A percentile compares a stretch with the other conserved stretches of the same genome.
phyloP scores from a whole-genome alignment of 345 rosid species.

The Viola odorata region DNA sequence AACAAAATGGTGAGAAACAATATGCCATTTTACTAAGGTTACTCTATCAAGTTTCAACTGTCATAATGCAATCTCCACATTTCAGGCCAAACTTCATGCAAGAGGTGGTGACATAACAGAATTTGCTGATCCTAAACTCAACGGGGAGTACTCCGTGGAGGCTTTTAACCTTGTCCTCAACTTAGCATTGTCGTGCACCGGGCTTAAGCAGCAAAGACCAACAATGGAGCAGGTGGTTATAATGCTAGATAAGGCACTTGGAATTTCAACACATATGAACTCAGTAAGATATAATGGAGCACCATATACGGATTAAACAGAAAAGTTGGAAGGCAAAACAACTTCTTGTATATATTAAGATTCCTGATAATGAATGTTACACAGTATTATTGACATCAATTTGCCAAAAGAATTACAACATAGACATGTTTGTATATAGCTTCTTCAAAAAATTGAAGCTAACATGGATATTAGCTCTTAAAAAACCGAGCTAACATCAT shows the following conservation, averaged over 20 bases:
- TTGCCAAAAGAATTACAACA: constrained; percentile 17
- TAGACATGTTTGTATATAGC: constrained; percentile 24
- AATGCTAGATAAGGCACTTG: constrained; percentile 34
- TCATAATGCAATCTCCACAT: not conserved
- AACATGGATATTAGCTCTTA: constrained; percentile 35
- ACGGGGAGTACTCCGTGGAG: constrained; percentile 41
- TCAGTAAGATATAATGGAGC: not conserved
- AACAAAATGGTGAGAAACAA: constrained; percentile 35
- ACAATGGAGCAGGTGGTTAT: constrained; percentile 51
- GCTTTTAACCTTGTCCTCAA: constrained; percentile 40
- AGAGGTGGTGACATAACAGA: constrained; percentile 35
- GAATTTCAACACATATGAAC: constrained; percentile 22
- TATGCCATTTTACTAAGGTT: not conserved
- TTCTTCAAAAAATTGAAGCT: constrained; percentile 34
- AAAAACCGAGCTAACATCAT: constrained; percentile 35
- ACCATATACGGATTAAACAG: not conserved
- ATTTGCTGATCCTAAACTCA: constrained; percentile 46
- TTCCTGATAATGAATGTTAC: not conserved
- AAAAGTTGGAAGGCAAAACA: not conserved
- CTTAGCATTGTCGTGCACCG: constrained; percentile 52
- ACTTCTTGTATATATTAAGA: constrained; percentile 3
- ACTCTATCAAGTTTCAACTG: not conserved
- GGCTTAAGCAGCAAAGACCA: constrained; percentile 48
- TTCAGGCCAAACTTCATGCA: constrained; percentile 40
- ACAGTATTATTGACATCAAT: constrained; percentile 6